Percentiles rank a stretch among this genome's conserved stretches.
Conservation (phyloP, 208 protist species). For the Entamoeba histolytica region DNA sequence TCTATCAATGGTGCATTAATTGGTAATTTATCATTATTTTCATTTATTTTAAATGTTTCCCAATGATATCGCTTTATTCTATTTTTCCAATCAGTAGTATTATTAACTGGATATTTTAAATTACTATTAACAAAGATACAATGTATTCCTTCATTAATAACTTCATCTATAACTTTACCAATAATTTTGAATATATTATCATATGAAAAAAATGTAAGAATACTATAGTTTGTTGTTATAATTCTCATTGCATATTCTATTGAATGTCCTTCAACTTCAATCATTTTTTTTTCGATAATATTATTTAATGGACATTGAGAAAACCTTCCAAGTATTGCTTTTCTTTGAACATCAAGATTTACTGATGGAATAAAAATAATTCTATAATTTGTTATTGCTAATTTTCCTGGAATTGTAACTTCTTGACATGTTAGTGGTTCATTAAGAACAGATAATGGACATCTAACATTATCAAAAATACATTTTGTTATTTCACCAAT, state of each 20-base stretch:
- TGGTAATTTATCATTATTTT: background rate
- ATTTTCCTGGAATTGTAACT: background rate
- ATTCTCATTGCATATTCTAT: background rate
- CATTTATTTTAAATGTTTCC: background rate
- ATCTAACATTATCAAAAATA: background rate
- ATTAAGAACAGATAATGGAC: background rate
- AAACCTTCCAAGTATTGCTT: background rate
- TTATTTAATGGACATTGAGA: background rate
- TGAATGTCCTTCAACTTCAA: background rate
- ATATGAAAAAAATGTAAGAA: background rate
- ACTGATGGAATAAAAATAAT: background rate
- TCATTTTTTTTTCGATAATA: background rate
- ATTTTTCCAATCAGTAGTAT: background rate
- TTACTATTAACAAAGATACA: too few species aligned
- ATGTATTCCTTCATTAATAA: background rate
- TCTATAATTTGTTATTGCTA: background rate
- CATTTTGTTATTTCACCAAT: background rate
- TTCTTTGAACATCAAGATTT: background rate
- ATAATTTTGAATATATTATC: background rate
- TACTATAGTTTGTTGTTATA: background rate
- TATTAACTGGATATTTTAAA: background rate
- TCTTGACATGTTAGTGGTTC: background rate
- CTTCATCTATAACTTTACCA: background rate
- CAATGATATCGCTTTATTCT: background rate
- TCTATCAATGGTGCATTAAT: background rate